Conservation (phyloP, 768 basidiomycete species). For the Leucocoprinus birnbaumii region DNA sequence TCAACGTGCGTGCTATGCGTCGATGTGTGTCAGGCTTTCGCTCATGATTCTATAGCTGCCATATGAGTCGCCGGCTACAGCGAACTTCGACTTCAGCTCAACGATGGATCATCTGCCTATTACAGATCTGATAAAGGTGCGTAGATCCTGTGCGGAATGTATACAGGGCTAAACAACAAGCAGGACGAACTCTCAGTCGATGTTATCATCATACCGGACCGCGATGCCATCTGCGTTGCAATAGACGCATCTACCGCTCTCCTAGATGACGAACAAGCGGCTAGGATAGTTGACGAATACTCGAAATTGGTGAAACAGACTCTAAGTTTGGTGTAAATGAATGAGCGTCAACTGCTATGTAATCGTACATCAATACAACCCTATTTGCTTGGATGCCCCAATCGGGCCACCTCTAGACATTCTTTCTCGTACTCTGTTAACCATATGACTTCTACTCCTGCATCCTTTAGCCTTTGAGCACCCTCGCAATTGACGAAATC, state of each 20-base stretch:
- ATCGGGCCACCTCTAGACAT: slow-evolving; percentile 79
- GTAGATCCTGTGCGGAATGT: too few species aligned
- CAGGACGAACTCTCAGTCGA: slow-evolving; percentile 24
- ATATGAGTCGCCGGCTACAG: too few species aligned
- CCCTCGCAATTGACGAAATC: slow-evolving; percentile 97
- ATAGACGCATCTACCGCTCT: background rate
- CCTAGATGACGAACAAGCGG: too few species aligned
- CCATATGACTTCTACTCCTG: slow-evolving; percentile 77
- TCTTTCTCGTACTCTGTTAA: slow-evolving; percentile 70
- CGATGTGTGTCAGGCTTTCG: too few species aligned
- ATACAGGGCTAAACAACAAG: too few species aligned
- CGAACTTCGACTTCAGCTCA: too few species aligned
- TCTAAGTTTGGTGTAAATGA: slow-evolving; percentile 21
- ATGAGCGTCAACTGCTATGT: slow-evolving; percentile 27
- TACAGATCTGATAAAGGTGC: too few species aligned
- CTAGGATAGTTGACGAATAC: too few species aligned
- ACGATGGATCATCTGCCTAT: too few species aligned
- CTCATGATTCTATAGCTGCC: too few species aligned
- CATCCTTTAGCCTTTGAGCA: slow-evolving; percentile 63
- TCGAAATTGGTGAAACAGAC: too few species aligned
- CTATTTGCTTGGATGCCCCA: slow-evolving; percentile 33
- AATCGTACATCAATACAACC: background rate
- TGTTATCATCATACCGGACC: background rate
- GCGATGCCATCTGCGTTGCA: background rate
- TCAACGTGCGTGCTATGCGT: too few species aligned